Evolutionary conservation across 2,329 filamentous ascomycete species (phyloP).

Genomic region (Fusarium drepaniforme): DNA sequence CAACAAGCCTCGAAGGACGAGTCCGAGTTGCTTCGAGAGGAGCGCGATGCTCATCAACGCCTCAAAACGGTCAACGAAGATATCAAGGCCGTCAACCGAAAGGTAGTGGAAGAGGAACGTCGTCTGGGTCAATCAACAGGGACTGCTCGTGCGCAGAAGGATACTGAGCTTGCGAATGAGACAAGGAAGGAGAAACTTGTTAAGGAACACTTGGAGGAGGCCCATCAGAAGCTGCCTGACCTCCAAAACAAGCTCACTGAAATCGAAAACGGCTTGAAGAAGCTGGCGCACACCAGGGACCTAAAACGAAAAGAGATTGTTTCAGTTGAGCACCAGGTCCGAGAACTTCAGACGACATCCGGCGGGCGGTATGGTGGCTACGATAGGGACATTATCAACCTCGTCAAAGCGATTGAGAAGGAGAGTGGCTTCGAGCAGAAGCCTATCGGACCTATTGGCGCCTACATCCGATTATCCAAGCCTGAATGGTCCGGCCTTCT

Average conservation of each 20-base stretch:
- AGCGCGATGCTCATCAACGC: constrained; percentile 72
- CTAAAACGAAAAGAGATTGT: constrained; percentile 67
- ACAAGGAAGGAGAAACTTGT: constrained; percentile 43
- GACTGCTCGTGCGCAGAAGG: constrained; percentile 73
- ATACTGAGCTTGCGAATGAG: constrained; percentile 61
- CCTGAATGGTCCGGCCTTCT: constrained; percentile 87
- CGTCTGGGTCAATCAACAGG: constrained; percentile 78
- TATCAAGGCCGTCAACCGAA: constrained; percentile 58
- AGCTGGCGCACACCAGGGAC: constrained; percentile 47
- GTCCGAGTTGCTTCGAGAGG: constrained; percentile 68
- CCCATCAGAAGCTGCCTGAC: constrained; percentile 46
- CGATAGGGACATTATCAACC: constrained; percentile 68
- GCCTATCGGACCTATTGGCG: constrained; percentile 87
- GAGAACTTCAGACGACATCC: constrained; percentile 67
- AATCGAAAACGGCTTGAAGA: constrained; percentile 48
- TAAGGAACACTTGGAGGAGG: constrained; percentile 43
- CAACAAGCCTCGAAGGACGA: constrained; percentile 67
- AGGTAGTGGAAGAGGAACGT: constrained; percentile 67
- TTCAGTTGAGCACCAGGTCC: constrained; percentile 57
- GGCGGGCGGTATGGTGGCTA: constrained; percentile 75
- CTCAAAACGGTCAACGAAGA: constrained; percentile 66
- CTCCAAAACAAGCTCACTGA: constrained; percentile 50
- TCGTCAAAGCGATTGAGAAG: constrained; percentile 77
- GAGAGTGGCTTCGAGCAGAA: constrained; percentile 76
- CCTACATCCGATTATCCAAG: constrained; percentile 80